Conservation (phyloP, 2,329 filamentous ascomycete genomes). For the Sporothrix variecibatus region DNA sequence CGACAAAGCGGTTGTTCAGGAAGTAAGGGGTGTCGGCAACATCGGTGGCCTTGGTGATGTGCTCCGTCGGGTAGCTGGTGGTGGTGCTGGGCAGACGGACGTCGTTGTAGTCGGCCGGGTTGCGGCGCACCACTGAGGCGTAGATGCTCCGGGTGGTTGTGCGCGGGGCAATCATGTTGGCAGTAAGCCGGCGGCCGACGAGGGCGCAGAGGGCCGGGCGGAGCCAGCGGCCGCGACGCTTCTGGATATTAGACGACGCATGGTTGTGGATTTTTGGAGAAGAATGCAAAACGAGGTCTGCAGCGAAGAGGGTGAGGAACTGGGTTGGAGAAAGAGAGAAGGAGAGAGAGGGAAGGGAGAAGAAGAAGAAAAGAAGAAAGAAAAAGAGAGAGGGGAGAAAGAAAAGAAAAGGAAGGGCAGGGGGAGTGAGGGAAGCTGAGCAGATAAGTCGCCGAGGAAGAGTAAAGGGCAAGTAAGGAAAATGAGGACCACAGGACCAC, state of each 20-base stretch:
- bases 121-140: slow-evolving; percentile 58
- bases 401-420: not conserved
- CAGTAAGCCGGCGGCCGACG: slow-evolving; percentile 35
- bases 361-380: not conserved
- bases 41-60: slow-evolving; percentile 63
- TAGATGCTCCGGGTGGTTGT: slow-evolving; percentile 55
- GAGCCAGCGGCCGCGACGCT: slow-evolving; percentile 41
- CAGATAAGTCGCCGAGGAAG: slow-evolving; percentile 2
- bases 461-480: not conserved
- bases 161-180: slow-evolving; percentile 30
- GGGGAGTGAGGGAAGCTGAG: not conserved
- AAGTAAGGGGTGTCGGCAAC: slow-evolving; percentile 78
- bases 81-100: slow-evolving; percentile 53
- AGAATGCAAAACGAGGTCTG: not conserved
- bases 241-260: slow-evolving; percentile 51
- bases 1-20: slow-evolving; percentile 75
- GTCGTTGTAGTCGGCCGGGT: slow-evolving; percentile 47
- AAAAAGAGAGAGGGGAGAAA: not conserved
- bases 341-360: not conserved
- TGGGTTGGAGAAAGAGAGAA: not conserved
- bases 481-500: slow-evolving; percentile 2
- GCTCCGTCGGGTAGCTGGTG: slow-evolving; percentile 67
- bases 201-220: slow-evolving; percentile 39
- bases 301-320: not conserved
- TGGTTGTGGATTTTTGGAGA: slow-evolving; percentile 32